phyloP scores from a whole-genome alignment of 2,329 filamentous ascomycete species.

The Sphaerulina vaccinii region DNA sequence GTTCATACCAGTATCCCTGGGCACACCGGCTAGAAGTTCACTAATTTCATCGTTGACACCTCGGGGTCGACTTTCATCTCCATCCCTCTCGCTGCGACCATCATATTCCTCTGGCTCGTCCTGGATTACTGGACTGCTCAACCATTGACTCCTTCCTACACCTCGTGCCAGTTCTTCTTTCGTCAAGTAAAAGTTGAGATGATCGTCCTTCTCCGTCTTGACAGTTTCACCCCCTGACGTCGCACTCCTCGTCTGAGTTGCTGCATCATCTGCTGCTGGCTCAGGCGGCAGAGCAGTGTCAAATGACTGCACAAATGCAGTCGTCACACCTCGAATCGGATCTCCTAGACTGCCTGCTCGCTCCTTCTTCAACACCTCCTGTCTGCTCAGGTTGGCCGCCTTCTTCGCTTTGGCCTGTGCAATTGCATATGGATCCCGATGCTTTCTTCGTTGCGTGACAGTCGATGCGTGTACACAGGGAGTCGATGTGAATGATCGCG shows the following conservation, averaged over 20 bases:
- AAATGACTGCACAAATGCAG: constrained; percentile 81
- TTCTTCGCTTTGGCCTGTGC: constrained; percentile 81
- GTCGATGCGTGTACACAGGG: constrained; percentile 60
- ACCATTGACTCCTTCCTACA: constrained; percentile 63
- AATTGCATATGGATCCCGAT: constrained; percentile 78
- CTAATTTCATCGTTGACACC: background rate
- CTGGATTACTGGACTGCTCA: constrained; percentile 40
- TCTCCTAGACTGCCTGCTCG: constrained; percentile 68
- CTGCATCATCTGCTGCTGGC: constrained; percentile 25
- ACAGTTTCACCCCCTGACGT: constrained; percentile 17
- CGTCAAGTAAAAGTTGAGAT: constrained; percentile 76
- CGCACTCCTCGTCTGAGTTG: constrained; percentile 18
- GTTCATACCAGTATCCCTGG: background rate
- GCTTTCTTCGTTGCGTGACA: constrained; percentile 60
- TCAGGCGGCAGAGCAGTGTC: constrained; percentile 56
- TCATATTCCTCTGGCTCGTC: constrained; percentile 4
- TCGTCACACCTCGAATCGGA: constrained; percentile 73
- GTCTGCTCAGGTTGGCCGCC: constrained; percentile 75
- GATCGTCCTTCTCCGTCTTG: constrained; percentile 34
- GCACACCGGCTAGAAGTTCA: background rate
- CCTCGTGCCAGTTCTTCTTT: constrained; percentile 65
- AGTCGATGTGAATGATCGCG: constrained; percentile 58
- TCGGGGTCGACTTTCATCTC: background rate
- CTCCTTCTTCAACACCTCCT: constrained; percentile 64
- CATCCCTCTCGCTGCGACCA: background rate